These are phyloP conservation scores for Artemisia tridentata DNA, from an alignment of 129 eudicot genomes.

Conservation along the genomic window DNA sequence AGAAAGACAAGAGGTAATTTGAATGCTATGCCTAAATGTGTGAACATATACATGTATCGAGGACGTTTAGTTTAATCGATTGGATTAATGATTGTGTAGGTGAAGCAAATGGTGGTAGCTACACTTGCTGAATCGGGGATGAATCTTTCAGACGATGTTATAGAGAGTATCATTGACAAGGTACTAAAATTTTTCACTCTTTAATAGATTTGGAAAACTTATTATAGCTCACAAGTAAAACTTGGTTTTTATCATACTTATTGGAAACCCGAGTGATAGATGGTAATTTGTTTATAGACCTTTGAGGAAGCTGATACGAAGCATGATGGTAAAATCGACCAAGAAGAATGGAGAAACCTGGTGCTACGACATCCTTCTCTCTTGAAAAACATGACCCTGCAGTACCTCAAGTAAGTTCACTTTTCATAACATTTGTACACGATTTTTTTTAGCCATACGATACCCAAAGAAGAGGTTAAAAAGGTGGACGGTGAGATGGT, in stretches of 20 bases:
- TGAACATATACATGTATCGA: background rate
- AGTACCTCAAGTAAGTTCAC: constrained; percentile 68
- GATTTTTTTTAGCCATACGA: background rate
- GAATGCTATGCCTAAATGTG: background rate
- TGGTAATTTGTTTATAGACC: constrained; percentile 40
- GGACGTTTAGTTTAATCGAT: background rate
- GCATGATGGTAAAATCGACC: constrained; percentile 90
- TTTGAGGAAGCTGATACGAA: constrained; percentile 94
- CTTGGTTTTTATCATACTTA: background rate
- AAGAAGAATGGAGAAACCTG: constrained; percentile 88
- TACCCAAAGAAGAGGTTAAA: background rate
- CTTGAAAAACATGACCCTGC: constrained; percentile 83
- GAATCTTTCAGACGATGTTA: constrained; percentile 85
- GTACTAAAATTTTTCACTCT: constrained; percentile 26
- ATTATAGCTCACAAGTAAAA: background rate
- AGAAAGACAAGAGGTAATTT: constrained; percentile 83
- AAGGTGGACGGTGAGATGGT: background rate
- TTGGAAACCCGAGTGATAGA: background rate
- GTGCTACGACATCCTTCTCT: constrained; percentile 83
- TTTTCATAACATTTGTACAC: background rate
- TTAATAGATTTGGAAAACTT: background rate
- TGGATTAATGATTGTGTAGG: constrained; percentile 35
- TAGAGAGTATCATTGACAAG: constrained; percentile 77
- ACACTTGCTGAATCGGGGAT: constrained; percentile 86
- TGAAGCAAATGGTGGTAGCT: constrained; percentile 93